Conservation (phyloP, 768 basidiomycete species). For the Trametes cubensis region DNA sequence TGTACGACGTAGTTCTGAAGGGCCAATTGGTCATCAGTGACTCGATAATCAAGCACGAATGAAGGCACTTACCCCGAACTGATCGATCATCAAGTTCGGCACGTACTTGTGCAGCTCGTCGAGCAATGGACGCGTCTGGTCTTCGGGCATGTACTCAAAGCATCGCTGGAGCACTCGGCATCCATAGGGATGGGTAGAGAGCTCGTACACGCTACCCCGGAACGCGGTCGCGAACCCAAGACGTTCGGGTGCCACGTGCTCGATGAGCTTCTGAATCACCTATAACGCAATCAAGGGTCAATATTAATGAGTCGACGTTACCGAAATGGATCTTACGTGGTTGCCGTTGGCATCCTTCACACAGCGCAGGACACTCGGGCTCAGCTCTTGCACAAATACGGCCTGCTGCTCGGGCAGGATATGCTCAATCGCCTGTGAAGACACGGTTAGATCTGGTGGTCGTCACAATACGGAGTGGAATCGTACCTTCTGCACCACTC, state of each 20-base stretch:
- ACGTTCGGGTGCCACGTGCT: slow-evolving; percentile 75
- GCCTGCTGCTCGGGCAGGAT: slow-evolving; percentile 79
- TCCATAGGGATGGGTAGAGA: slow-evolving; percentile 89
- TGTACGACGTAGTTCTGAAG: slow-evolving; percentile 92
- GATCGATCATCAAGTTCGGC: slow-evolving; percentile 79
- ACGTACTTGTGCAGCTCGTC: slow-evolving; percentile 81
- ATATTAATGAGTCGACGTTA: background rate
- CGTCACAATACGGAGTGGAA: background rate
- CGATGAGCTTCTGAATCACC: slow-evolving; percentile 89
- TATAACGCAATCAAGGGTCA: slow-evolving; percentile 32
- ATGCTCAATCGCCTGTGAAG: slow-evolving; percentile 75
- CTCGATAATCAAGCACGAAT: background rate
- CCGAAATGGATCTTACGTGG: slow-evolving; percentile 59
- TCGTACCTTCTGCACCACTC: slow-evolving; percentile 88
- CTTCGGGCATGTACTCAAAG: slow-evolving; percentile 79
- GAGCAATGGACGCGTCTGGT: slow-evolving; percentile 68
- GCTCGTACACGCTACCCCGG: slow-evolving; percentile 73
- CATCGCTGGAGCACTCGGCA: slow-evolving; percentile 95
- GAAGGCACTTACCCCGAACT: slow-evolving; percentile 74
- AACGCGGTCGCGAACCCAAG: slow-evolving; percentile 77
- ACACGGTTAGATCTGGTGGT: background rate
- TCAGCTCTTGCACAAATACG: slow-evolving; percentile 74
- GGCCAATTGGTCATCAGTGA: slow-evolving; percentile 22
- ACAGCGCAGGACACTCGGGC: slow-evolving; percentile 78
- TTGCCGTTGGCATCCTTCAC: slow-evolving; percentile 94